phyloP scores from a whole-genome alignment of 2,329 filamentous ascomycete genomes.

The Hansfordia pulvinata region DNA sequence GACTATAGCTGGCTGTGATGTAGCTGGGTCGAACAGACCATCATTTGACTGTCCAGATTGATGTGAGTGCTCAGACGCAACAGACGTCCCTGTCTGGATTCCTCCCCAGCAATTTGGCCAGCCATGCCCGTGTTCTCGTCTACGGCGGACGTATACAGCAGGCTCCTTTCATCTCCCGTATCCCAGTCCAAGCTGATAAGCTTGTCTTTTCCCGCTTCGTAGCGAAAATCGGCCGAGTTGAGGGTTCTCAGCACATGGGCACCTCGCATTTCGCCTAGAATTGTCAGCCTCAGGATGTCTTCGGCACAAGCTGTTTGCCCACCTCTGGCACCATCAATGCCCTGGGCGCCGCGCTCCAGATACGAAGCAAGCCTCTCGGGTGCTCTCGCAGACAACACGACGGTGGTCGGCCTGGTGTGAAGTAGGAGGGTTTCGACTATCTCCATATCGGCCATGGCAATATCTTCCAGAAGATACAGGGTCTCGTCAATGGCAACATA shows the following conservation, averaged over 20 bases:
- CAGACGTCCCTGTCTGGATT: constrained; percentile 46
- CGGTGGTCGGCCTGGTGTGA: constrained; percentile 38
- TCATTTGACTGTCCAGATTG: constrained; percentile 59
- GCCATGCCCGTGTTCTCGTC: constrained; percentile 20
- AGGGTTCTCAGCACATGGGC: constrained; percentile 48
- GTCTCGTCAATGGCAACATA: constrained; percentile 59
- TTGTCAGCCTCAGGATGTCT: too few species aligned
- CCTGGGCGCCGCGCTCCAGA: constrained; percentile 19
- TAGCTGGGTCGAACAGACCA: constrained; percentile 42
- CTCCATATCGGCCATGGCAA: constrained; percentile 54
- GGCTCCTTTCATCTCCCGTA: constrained; percentile 31
- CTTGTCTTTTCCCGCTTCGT: constrained; percentile 51
- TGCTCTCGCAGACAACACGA: constrained; percentile 36
- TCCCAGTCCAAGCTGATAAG: constrained; percentile 44
- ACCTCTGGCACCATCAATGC: constrained; percentile 15
- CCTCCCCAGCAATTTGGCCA: constrained; percentile 25
- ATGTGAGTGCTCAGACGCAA: constrained; percentile 58
- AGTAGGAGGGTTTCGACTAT: constrained; percentile 48
- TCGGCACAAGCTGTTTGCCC: too few species aligned
- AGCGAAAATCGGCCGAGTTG: constrained; percentile 59
- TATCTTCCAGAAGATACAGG: constrained; percentile 66
- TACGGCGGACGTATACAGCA: constrained; percentile 48
- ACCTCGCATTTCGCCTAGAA: constrained; percentile 21
- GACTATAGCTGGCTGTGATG: neutral
- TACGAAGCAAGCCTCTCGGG: constrained; percentile 24